Conservation (phyloP, 139 green algal genomes). For the Haematococcus lacustris region DNA sequence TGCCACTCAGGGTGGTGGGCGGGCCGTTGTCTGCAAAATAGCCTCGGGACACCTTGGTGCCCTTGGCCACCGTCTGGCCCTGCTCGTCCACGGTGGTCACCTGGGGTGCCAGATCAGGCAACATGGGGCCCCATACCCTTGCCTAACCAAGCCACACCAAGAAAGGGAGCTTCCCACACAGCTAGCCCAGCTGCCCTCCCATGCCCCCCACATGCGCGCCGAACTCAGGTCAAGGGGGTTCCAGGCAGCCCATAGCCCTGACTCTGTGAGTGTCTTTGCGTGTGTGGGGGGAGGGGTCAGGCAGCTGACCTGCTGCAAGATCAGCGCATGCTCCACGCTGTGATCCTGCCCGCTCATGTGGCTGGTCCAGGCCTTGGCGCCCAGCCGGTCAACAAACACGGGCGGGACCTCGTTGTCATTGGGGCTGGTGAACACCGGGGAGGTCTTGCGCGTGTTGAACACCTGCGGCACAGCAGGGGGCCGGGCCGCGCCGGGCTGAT, state of each 20-base stretch:
- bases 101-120: too few species aligned
- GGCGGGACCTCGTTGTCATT: conserved; percentile 70
- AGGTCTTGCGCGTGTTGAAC: conserved; percentile 86
- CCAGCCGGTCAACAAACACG: conserved; percentile 88
- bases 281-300: too few species aligned
- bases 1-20: conserved; percentile 75
- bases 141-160: too few species aligned
- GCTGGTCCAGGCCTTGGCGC: conserved; percentile 73
- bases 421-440: conserved; percentile 73
- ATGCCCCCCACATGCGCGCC: too few species aligned
- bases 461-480: too few species aligned
- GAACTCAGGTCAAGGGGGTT: too few species aligned
- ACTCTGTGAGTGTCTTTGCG: too few species aligned
- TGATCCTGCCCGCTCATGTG: conserved; percentile 47
- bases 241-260: too few species aligned
- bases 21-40: conserved; percentile 69
- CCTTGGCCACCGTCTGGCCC: conserved; percentile 32
- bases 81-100: conserved; percentile 66
- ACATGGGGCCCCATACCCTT: too few species aligned
- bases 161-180: too few species aligned
- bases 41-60: conserved; percentile 36
- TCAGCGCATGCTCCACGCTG: conserved; percentile 46
- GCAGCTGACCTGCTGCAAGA: conserved; percentile 64
- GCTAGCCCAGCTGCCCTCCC: too few species aligned
- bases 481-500: too few species aligned